Evolutionary conservation across 1,139 yeast species (phyloP), one percentile per base, ranked within the genome.

Genomic region (Diutina scorzettiae): DNA sequence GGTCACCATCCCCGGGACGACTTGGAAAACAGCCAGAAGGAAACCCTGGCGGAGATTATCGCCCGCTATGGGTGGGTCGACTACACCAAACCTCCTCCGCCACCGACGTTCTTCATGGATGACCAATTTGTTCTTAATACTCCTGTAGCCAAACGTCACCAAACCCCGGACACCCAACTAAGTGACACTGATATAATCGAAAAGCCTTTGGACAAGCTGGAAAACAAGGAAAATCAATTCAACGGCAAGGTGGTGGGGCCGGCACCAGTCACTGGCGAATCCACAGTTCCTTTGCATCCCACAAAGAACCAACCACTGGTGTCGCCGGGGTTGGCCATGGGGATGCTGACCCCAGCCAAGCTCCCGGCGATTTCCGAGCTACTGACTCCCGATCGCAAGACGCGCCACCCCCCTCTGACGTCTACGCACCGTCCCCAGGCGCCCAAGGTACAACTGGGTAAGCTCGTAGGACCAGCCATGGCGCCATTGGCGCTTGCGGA

Each of bases 191-290:
- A 58, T 25, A 55, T 63, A 42, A 66, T 63, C 1, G 60, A 61
- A 47, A 62, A 58, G 42, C 60, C 59, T 21, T 45, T 66, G 40
- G 62, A 57, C 30, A 57, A 56, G 4, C 53, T 64, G 37, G 70
- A 66, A 40, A 64, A 66, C 46, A 69, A 68, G 49, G 73, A 68
- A 46, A 68, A 69, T 46, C 68, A 32, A 11, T 14, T 21, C 16
- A 32, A 32, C 14, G 37, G 37, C 14, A 32, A 32, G 9, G n/a
- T 27, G 30, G 30, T 27, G 6, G 25, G 25, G n/a, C 37, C 12
- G 24, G 25, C 25, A 12, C 25, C 25, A 16, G 37, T 17, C 8
- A n/a, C 37, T 19, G 20, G 23, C 3, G 20, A 21, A 5, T 11
- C 11, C 7, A 18, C 18, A 28, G 37, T 17, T 4, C 37, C 37